Conservation (phyloP, 2,329 filamentous ascomycete genomes). For the Aspergillus amoenus region DNA sequence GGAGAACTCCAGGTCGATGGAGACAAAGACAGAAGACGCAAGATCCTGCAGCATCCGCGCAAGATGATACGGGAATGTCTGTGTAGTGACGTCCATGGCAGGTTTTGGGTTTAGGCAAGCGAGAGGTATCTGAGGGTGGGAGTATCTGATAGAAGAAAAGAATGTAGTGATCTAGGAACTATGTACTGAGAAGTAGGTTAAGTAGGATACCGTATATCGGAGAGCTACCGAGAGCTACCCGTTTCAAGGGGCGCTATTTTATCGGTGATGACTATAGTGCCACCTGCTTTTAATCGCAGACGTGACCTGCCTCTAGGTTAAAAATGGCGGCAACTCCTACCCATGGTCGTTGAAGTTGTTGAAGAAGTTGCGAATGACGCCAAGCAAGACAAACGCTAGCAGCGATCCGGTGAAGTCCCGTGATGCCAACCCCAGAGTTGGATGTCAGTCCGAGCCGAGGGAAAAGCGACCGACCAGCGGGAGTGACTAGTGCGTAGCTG, state of each 20-base stretch:
- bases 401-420: slow-evolving; percentile 23
- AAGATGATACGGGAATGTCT: slow-evolving; percentile 51
- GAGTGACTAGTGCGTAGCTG: background rate
- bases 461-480: slow-evolving; percentile 29
- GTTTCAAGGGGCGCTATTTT: background rate
- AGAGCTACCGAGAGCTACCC: background rate
- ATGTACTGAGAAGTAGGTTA: background rate
- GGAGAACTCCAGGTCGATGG: slow-evolving; percentile 67
- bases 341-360: background rate
- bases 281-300: background rate
- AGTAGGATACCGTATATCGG: background rate
- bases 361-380: background rate
- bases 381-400: background rate
- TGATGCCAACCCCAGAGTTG: slow-evolving; percentile 26
- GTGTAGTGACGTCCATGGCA: slow-evolving; percentile 57
- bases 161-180: background rate
- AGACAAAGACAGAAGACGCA: slow-evolving; percentile 60
- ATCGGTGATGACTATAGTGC: background rate
- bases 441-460: slow-evolving; percentile 30
- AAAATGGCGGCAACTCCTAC: background rate
- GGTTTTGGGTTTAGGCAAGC: background rate
- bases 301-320: background rate
- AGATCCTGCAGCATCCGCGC: slow-evolving; percentile 59
- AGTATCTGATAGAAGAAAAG: background rate
- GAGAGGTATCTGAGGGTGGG: background rate